phyloP scores from a whole-genome alignment of 176 grass and related monocot genomes.

The Chrysopogon serrulatus region DNA sequence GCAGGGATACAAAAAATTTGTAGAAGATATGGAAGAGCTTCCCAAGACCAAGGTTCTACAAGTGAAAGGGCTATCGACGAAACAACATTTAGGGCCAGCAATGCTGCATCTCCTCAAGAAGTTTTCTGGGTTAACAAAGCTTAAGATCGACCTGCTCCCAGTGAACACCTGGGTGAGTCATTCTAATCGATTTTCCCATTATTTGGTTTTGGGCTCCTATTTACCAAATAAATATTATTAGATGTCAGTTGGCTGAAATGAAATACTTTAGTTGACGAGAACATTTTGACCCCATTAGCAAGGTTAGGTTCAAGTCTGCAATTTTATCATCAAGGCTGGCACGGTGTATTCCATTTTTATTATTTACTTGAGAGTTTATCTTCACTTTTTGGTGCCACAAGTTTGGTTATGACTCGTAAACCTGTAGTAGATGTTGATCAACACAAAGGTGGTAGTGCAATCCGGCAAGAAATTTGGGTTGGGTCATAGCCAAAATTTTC shows the following conservation, averaged over 20 bases:
- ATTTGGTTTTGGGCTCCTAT: background rate
- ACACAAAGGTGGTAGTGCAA: too few relatives aligned
- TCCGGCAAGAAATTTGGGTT: too few relatives aligned
- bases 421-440: too few relatives aligned
- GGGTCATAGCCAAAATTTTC: too few relatives aligned
- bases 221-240: background rate
- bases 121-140: background rate
- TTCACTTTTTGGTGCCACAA: background rate
- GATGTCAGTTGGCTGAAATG: background rate
- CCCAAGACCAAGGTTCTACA: background rate
- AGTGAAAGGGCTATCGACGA: background rate
- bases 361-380: background rate
- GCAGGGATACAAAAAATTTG: background rate
- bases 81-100: background rate
- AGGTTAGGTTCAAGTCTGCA: background rate
- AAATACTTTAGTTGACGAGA: background rate
- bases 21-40: background rate
- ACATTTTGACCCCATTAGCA: background rate
- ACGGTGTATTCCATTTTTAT: background rate
- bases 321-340: background rate
- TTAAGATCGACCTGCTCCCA: background rate
- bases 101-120: constrained; percentile 3
- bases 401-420: background rate
- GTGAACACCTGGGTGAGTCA: background rate
- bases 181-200: background rate